A percentile compares a stretch with the other conserved stretches of the same genome.
phyloP scores from a whole-genome alignment of 345 rosid genomes.

The rapeseed (Brassica napus) region DNA sequence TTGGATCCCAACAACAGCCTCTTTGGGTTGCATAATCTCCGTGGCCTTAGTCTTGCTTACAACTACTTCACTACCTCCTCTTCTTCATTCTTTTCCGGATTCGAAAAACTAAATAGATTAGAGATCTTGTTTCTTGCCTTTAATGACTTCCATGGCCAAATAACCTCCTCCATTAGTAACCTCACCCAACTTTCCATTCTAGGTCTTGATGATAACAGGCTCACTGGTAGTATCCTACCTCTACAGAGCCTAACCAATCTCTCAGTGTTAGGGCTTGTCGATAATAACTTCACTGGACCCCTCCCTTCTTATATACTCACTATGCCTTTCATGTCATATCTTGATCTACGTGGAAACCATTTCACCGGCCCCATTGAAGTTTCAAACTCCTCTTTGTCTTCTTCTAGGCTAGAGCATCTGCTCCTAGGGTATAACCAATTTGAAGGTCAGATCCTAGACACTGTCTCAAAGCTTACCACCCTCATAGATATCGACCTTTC shows the following conservation, averaged over 20 bases:
- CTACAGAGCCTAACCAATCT: constrained; percentile 9
- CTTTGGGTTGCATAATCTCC: background rate
- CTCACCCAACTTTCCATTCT: background rate
- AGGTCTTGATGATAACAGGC: background rate
- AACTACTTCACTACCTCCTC: background rate
- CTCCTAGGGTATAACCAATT: background rate
- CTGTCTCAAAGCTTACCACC: background rate
- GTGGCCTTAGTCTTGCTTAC: background rate
- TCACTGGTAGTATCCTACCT: constrained; percentile 16
- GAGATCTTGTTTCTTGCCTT: background rate
- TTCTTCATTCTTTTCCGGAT: background rate
- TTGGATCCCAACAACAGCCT: background rate
- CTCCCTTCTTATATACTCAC: background rate
- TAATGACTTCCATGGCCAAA: background rate
- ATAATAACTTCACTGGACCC: constrained; percentile 2
- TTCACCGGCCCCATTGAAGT: background rate
- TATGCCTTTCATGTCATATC: background rate
- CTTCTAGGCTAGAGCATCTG: background rate
- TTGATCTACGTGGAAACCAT: background rate
- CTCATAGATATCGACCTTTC: background rate
- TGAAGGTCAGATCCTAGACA: background rate
- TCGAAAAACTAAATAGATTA: constrained; percentile 4
- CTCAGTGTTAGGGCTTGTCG: fast-evolving
- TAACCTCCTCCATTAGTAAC: constrained; percentile 21
- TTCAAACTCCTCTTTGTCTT: background rate